phyloP scores from a whole-genome alignment of 352 stramenopile species.

The Phytophthora sp. region DNA sequence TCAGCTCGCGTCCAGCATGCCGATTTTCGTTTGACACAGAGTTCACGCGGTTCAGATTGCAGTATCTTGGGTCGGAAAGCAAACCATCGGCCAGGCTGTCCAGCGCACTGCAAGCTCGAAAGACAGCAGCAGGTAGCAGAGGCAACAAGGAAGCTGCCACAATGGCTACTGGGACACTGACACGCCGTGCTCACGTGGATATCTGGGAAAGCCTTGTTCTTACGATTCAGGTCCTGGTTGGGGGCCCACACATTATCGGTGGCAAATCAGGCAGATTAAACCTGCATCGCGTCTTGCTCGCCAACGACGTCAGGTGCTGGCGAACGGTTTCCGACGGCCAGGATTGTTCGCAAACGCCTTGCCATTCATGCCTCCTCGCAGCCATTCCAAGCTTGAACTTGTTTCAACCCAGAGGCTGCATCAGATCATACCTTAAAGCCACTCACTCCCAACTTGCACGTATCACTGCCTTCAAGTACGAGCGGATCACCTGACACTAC shows the following conservation, averaged over 20 bases:
- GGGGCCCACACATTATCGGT: constrained; percentile 23
- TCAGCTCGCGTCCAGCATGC: constrained; percentile 37
- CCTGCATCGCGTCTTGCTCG: constrained; percentile 42
- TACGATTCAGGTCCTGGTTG: constrained; percentile 11
- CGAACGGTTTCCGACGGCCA: constrained; percentile 35
- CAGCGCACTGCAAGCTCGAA: constrained; percentile 36
- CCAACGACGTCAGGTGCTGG: constrained; percentile 41
- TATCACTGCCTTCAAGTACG: constrained; percentile 50
- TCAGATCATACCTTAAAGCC: constrained; percentile 43
- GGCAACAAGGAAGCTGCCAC: constrained; percentile 28
- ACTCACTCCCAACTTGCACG: constrained; percentile 47
- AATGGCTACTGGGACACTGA: constrained; percentile 14
- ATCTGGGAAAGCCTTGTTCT: not conserved
- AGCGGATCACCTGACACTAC: constrained; percentile 36
- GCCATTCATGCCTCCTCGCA: constrained; percentile 36
- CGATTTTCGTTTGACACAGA: constrained; percentile 23
- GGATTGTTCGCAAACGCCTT: constrained; percentile 35
- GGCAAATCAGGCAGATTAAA: constrained; percentile 39
- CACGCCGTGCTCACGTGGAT: constrained; percentile 5
- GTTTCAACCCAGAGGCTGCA: constrained; percentile 30
- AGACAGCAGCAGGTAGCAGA: constrained; percentile 40
- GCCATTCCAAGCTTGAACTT: constrained; percentile 36
- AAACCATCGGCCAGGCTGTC: constrained; percentile 41
- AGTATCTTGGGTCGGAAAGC: constrained; percentile 41
- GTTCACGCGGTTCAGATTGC: constrained; percentile 28